A percentile compares a stretch with the other conserved stretches of the same genome.
phyloP scores from a whole-genome alignment of 352 stramenopile genomes.

The Thraustochytrium aureum region DNA sequence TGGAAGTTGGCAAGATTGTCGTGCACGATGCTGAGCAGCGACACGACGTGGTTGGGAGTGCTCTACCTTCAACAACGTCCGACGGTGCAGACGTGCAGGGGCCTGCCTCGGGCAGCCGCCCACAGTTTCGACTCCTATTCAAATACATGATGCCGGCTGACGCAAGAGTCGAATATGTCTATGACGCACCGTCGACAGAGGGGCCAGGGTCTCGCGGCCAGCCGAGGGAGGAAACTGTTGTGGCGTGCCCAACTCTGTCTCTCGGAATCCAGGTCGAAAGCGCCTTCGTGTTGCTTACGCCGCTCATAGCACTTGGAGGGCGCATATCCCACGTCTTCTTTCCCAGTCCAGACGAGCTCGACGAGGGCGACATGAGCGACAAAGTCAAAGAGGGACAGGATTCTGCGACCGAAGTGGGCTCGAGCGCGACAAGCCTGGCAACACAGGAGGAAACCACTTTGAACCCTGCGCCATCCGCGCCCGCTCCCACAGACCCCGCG shows the following conservation, averaged over 20 bases:
- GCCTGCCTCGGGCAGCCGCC: background rate
- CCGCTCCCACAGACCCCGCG: no score
- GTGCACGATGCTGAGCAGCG: conserved; percentile 8
- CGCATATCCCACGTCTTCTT: no score
- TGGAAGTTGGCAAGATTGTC: background rate
- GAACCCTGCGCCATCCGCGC: no score
- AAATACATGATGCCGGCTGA: background rate
- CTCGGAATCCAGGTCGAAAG: conserved; percentile 23
- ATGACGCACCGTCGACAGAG: background rate
- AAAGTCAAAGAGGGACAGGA: background rate
- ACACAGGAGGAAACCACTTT: no score
- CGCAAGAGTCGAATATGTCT: background rate
- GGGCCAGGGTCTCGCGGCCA: no score
- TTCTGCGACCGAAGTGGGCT: no score
- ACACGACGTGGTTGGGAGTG: conserved; percentile 1
- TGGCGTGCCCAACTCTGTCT: background rate
- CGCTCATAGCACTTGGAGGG: background rate
- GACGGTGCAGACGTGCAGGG: background rate
- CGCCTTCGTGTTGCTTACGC: conserved; percentile 22
- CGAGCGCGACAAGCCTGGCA: no score
- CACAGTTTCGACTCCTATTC: background rate
- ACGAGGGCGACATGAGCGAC: background rate
- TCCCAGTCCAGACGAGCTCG: no score
- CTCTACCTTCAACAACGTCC: background rate
- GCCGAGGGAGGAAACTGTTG: no score